Evolutionary conservation across 1,284 basidiomycete genomes (phyloP).

Genomic region (Rhodotorula sp.): DNA sequence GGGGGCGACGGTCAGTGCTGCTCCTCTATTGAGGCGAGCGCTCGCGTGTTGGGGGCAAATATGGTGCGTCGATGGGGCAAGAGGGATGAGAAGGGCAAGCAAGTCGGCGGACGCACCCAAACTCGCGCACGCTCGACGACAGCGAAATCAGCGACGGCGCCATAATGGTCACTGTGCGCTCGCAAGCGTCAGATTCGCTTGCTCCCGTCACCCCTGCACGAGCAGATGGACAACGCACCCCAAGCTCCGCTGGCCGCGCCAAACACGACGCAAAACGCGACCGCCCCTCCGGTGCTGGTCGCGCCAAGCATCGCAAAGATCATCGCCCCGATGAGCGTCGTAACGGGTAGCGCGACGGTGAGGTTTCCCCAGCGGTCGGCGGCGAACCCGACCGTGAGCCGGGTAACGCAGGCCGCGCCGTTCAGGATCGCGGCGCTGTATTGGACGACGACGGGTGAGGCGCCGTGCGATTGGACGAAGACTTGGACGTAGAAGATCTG

Average conservation of each 20-base stretch:
- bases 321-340: conserved; percentile 19
- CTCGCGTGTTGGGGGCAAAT: no score
- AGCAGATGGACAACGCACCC: background rate
- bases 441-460: background rate
- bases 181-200: background rate
- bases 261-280: conserved; percentile 35
- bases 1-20: background rate
- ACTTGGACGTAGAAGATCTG: conserved; percentile 26
- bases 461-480: background rate
- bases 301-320: conserved; percentile 40
- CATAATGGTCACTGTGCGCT: conserved; percentile 9
- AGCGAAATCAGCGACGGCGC: conserved; percentile 17
- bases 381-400: background rate
- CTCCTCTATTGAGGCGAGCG: no score
- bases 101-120: conserved; percentile 10
- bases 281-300: conserved; percentile 16
- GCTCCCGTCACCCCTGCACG: no score
- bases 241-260: conserved; percentile 29
- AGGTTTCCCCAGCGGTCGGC: conserved; percentile 27
- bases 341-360: conserved; percentile 27
- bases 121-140: conserved; percentile 8
- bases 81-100: background rate
- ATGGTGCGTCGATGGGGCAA: no score
- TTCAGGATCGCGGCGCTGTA: conserved; percentile 23
- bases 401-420: conserved; percentile 7